A percentile compares a stretch with the other conserved stretches of the same genome.
phyloP scores from a whole-genome alignment of 345 rosid species.

The Combretum micranthum region DNA sequence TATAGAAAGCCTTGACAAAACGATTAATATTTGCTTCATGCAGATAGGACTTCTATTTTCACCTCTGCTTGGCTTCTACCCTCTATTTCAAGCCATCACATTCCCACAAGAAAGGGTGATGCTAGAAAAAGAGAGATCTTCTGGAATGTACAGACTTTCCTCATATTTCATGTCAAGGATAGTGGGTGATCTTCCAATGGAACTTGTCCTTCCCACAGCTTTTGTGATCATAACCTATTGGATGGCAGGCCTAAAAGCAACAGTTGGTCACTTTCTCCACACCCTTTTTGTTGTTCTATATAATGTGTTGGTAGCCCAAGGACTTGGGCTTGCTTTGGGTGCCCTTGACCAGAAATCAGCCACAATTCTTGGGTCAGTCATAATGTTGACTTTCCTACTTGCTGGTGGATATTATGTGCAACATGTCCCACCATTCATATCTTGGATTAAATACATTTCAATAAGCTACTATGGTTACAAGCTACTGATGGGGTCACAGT shows the following conservation, averaged over 20 bases:
- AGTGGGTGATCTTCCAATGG: not conserved
- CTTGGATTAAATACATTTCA: not conserved
- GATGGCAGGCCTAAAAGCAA: not conserved
- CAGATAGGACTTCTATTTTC: slow-evolving; percentile 77
- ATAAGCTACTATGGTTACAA: not conserved
- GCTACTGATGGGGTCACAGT: not conserved
- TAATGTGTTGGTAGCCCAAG: not conserved
- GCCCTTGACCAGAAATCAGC: not conserved
- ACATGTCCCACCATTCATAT: slow-evolving; percentile 1
- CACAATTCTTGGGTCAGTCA: not conserved
- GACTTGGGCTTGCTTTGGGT: slow-evolving; percentile 1
- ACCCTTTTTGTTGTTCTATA: not conserved
- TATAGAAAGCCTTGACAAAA: too few relatives aligned
- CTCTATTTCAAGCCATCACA: slow-evolving; percentile 65
- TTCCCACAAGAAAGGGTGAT: slow-evolving; percentile 73
- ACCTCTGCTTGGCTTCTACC: slow-evolving; percentile 49
- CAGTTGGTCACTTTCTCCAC: not conserved
- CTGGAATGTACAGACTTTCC: slow-evolving; percentile 12
- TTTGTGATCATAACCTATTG: not conserved
- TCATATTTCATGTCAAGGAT: not conserved
- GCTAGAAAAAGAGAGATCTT: slow-evolving; percentile 81
- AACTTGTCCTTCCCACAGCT: not conserved
- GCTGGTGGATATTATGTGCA: slow-evolving; percentile 1
- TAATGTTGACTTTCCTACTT: slow-evolving; percentile 1
- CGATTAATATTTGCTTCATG: slow-evolving; percentile 4